A percentile compares a stretch with the other conserved stretches of the same genome.
These are phyloP conservation scores for Talaromyces piceae DNA, from an alignment of 2,329 filamentous ascomycete genomes.

Conservation along the genomic window DNA sequence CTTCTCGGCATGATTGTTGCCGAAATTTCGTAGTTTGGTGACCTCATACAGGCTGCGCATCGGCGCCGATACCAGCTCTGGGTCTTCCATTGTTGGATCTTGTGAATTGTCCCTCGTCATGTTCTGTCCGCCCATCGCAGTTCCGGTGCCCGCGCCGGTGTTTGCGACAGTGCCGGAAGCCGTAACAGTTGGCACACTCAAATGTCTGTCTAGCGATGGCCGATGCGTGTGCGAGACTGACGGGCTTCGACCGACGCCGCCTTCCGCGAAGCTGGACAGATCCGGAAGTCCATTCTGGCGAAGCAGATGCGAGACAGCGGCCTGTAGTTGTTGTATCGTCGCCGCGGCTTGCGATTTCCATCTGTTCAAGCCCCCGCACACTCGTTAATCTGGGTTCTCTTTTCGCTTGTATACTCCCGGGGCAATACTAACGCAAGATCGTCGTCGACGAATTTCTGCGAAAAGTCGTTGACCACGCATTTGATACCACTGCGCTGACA, in stretches of 20 bases:
- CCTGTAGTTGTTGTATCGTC: constrained; percentile 36
- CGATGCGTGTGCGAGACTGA: constrained; percentile 21
- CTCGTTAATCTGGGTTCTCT: not conserved
- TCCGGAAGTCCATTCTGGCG: constrained; percentile 36
- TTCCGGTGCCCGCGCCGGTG: constrained; percentile 20
- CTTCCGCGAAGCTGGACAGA: constrained; percentile 31
- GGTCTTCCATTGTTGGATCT: constrained; percentile 34
- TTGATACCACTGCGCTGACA: constrained; percentile 45
- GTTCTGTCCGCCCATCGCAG: constrained; percentile 24
- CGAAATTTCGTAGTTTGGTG: constrained; percentile 41
- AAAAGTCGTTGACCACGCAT: constrained; percentile 49
- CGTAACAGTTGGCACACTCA: constrained; percentile 1
- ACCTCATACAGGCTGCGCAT: constrained; percentile 51
- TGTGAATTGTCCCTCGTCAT: constrained; percentile 42
- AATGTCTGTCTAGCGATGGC: constrained; percentile 16
- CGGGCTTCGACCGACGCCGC: constrained; percentile 20
- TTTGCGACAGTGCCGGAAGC: constrained; percentile 19
- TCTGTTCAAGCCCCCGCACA: constrained; percentile 19
- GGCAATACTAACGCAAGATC: constrained; percentile 41
- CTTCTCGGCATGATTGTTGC: constrained; percentile 30
- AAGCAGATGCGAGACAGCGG: constrained; percentile 40
- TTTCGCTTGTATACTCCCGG: not conserved
- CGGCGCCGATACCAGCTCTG: constrained; percentile 41
- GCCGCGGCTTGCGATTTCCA: constrained; percentile 40
- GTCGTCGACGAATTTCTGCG: constrained; percentile 49